Evolutionary conservation across 1,139 yeast species (phyloP).

Genomic region (Arxiozyma bovina): DNA sequence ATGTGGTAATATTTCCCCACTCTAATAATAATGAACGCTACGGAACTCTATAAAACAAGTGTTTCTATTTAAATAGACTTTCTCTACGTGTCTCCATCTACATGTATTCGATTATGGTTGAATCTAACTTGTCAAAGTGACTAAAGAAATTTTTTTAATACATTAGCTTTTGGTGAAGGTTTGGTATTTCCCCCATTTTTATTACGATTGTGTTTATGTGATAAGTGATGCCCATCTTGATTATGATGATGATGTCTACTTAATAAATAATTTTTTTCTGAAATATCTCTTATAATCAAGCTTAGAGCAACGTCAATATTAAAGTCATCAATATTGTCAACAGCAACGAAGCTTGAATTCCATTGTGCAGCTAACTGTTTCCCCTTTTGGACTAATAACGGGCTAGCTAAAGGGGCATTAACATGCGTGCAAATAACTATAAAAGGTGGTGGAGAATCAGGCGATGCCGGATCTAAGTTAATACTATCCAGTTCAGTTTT

Average conservation of each 20-base stretch:
- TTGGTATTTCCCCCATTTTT: conserved; percentile 2
- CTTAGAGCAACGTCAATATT: conserved; percentile 50
- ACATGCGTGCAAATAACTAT: conserved; percentile 57
- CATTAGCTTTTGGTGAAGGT: conserved; percentile 1
- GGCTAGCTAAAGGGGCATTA: conserved; percentile 48
- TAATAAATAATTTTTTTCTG: conserved; percentile 37
- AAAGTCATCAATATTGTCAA: conserved; percentile 42
- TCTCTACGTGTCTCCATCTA: too few relatives aligned
- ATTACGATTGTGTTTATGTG: neutral
- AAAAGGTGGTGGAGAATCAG: conserved; percentile 56
- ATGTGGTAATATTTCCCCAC: neutral
- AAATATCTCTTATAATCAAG: conserved; percentile 49
- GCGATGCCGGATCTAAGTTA: conserved; percentile 40
- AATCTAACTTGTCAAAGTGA: neutral
- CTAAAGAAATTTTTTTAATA: neutral
- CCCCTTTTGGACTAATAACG: conserved; percentile 49
- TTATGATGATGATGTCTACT: conserved; percentile 1
- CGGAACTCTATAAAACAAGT: neutral
- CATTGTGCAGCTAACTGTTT: conserved; percentile 46
- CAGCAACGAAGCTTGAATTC: conserved; percentile 55
- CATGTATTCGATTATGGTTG: neutral
- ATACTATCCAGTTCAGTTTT: conserved; percentile 19
- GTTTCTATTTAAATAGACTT: too few relatives aligned
- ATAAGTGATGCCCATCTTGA: neutral
- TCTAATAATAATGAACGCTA: neutral